Conservation (phyloP, 345 rosid genomes). For the Rhizophora apiculata region DNA sequence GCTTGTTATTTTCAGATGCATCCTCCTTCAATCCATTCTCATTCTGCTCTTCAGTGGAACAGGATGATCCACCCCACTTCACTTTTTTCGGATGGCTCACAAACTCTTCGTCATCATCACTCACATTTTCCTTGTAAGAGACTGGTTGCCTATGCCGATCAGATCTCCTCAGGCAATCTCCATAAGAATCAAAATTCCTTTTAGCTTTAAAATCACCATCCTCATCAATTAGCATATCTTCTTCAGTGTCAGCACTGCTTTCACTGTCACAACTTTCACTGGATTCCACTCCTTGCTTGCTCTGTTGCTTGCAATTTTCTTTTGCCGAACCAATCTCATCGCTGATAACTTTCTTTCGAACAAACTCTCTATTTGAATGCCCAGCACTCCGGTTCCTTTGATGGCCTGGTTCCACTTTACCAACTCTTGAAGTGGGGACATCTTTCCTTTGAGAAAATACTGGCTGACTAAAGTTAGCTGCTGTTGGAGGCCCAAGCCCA, state of each 20-base stretch:
- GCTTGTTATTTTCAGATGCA: constrained; percentile 13
- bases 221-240: constrained; percentile 28
- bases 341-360: constrained; percentile 22
- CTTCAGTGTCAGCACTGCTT: constrained; percentile 42
- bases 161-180: constrained; percentile 56
- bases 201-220: constrained; percentile 37
- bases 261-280: constrained; percentile 49
- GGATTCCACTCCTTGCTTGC: constrained; percentile 47
- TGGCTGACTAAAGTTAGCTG: constrained; percentile 28
- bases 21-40: constrained; percentile 25
- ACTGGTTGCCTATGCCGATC: constrained; percentile 59
- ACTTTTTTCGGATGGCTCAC: constrained; percentile 31
- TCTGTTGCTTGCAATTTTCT: constrained; percentile 44
- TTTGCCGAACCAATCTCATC: constrained; percentile 34
- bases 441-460: constrained; percentile 37
- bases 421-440: constrained; percentile 37
- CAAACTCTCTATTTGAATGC: constrained; percentile 26
- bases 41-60: constrained; percentile 19
- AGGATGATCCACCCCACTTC: constrained; percentile 29
- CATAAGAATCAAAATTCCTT: constrained; percentile 25
- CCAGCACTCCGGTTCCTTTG: constrained; percentile 28
- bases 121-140: constrained; percentile 57
- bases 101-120: constrained; percentile 62
- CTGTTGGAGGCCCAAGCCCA: constrained; percentile 30
- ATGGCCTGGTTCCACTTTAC: constrained; percentile 40